Evolutionary conservation across 495 filamentous ascomycete genomes (phyloP).

Genomic region (Aspergillus olivimuriae): DNA sequence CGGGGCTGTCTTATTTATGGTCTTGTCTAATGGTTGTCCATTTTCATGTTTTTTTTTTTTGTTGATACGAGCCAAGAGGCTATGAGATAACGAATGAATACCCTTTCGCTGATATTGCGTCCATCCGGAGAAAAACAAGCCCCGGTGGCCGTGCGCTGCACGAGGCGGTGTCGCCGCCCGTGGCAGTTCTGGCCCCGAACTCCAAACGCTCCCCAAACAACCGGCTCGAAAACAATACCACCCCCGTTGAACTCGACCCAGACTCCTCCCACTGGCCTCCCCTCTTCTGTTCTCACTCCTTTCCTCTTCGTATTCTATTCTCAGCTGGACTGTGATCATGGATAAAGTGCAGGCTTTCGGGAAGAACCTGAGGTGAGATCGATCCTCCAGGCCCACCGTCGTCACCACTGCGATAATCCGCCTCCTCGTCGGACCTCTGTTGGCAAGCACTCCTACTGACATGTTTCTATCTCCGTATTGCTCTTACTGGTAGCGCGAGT

Average conservation of each 20-base stretch:
- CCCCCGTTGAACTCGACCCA: too few relatives aligned
- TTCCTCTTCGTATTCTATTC: background rate
- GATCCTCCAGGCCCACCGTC: constrained; percentile 2
- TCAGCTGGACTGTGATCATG: constrained; percentile 35
- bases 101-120: too few relatives aligned
- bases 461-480: constrained; percentile 17
- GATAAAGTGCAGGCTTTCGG: constrained; percentile 68
- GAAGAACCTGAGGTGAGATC: constrained; percentile 62
- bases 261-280: too few relatives aligned
- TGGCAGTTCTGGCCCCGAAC: too few relatives aligned
- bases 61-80: too few relatives aligned
- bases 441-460: constrained; percentile 16
- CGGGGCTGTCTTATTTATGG: too few relatives aligned
- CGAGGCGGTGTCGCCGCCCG: constrained; percentile 7
- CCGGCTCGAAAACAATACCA: too few relatives aligned
- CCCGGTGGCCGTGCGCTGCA: background rate
- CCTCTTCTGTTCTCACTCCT: background rate
- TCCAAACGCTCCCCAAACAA: too few relatives aligned
- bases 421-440: background rate
- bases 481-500: constrained; percentile 41
- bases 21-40: too few relatives aligned
- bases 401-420: too few relatives aligned
- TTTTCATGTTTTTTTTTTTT: constrained; percentile 2
- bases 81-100: too few relatives aligned
- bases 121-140: background rate